Base-by-base conservation (phyloP, 2,329 filamentous ascomycete species). In the Didymella arachidicola region DNA sequence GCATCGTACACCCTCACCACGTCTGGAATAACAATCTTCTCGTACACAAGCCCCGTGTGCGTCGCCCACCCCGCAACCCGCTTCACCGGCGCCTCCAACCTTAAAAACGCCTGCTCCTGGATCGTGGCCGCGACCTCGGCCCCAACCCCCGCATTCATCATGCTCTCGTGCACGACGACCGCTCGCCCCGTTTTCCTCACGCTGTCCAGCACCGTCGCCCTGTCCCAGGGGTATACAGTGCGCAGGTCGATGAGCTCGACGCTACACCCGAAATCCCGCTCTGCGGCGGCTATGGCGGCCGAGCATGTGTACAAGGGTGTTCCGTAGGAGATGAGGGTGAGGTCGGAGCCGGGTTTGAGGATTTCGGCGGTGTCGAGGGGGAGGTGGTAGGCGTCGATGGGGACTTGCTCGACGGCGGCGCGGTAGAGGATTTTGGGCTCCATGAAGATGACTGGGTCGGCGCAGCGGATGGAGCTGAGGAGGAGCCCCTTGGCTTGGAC, bases 401-500 rank as follows among this genome's bases (percentile, higher is more conserved):
- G 93, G 1, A 97, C 93, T 75, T 97, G 91, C 77, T 97, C 93
- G 27, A 96, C 91, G 0, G 93, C 91, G 0, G 93, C 93, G 19
- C 93, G 89, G 77, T 97, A 97, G 12, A 97, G 81, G 45, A 95
- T 91, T 80, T 97, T 97, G 43, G 93, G 93, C 75, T 97, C 93
- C 88, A 97, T 88, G 78, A 97, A 96, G 52, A 97, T 82, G 62
- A 94, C 92, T 0, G 93, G 93, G 75, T 97, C 93, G 61, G 92
- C 91, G 69, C 84, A 87, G 79, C 80, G 86, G 50, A 87, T 87
- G 52, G 96, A 92, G 3, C 90, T 84, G 3, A 96, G 82, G 49
- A 97, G 80, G 3, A 97, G 82, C 2, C 93, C 93, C 77, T 97
- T 97, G 5, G 93, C 93, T 77, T 97, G 93, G 2, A 89, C 77